These are phyloP conservation scores for Actinomucor elegans DNA, from an alignment of 371 early-diverging fungal species.

Conservation along the genomic window DNA sequence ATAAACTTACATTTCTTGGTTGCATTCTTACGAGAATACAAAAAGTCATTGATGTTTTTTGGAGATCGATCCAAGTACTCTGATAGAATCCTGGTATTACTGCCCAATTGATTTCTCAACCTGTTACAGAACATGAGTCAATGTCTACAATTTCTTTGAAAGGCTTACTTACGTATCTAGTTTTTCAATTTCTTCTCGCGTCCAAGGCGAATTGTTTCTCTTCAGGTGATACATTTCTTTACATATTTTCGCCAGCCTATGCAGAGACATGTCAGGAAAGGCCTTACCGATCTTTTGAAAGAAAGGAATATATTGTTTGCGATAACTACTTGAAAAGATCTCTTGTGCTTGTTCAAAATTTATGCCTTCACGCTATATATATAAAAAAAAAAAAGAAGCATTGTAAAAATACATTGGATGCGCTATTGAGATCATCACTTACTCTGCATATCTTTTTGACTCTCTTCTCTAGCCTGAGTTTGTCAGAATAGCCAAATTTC, in stretches of 20 bases:
- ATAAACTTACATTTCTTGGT: conserved; percentile 1
- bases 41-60: conserved; percentile 9
- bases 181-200: conserved; percentile 13
- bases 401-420: neutral
- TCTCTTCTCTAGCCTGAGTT: conserved; percentile 20
- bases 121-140: too few relatives aligned
- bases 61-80: conserved; percentile 6
- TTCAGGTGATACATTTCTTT: conserved; percentile 12
- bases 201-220: conserved; percentile 2
- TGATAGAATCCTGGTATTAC: neutral
- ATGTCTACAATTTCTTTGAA: too few relatives aligned
- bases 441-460: conserved; percentile 28
- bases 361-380: conserved; percentile 15
- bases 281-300: conserved; percentile 15
- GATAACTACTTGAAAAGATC: conserved; percentile 4
- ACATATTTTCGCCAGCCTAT: neutral
- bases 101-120: neutral
- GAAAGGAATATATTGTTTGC: neutral
- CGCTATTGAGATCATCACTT: neutral
- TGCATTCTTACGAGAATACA: neutral
- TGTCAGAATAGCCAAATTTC: conserved; percentile 21
- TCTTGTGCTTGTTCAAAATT: conserved; percentile 7
- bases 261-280: conserved; percentile 16
- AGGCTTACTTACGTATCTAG: conserved; percentile 15
- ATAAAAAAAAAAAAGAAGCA: too few relatives aligned